Evolutionary conservation across 148 eudicot genomes (phyloP).

Genomic region (Polygonum maritimum): DNA sequence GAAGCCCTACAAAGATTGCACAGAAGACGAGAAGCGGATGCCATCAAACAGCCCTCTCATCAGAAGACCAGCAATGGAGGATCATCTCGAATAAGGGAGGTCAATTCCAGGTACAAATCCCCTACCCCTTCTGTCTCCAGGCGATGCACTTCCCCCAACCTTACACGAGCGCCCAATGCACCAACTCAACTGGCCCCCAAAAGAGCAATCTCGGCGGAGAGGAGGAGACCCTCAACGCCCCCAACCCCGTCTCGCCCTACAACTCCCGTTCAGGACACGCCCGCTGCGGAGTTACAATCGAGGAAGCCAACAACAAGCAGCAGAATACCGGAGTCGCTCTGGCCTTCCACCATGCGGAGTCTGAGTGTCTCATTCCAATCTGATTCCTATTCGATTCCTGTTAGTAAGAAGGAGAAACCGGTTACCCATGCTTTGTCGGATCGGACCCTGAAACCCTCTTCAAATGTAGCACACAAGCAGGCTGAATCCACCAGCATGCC

Average conservation of each 20-base stretch:
- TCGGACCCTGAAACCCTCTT: conserved; percentile 64
- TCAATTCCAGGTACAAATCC: conserved; percentile 77
- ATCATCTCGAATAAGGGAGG: conserved; percentile 49
- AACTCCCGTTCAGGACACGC: conserved; percentile 64
- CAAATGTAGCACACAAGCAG: conserved; percentile 51
- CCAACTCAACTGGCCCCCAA: conserved; percentile 38
- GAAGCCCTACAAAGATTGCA: conserved; percentile 43
- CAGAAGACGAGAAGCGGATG: conserved; percentile 44
- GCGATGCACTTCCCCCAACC: conserved; percentile 57
- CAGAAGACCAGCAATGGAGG: conserved; percentile 64
- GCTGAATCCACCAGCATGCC: conserved; percentile 29
- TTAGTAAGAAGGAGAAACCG: conserved; percentile 62
- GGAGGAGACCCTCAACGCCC: conserved; percentile 72
- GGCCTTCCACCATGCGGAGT: conserved; percentile 98
- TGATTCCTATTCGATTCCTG: conserved; percentile 56
- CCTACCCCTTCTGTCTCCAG: conserved; percentile 42
- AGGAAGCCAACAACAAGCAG: conserved; percentile 34
- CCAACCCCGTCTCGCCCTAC: conserved; percentile 56
- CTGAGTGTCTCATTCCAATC: conserved; percentile 79
- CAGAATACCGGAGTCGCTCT: conserved; percentile 58
- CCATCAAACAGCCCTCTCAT: conserved; percentile 39
- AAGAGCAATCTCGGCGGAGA: conserved; percentile 79
- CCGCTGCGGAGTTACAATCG: conserved; percentile 37
- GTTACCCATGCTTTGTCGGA: conserved; percentile 54
- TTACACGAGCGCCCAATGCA: conserved; percentile 35